These are phyloP conservation scores for Suillus occidentalis DNA, from an alignment of 768 basidiomycete genomes.

Conservation along the genomic window DNA sequence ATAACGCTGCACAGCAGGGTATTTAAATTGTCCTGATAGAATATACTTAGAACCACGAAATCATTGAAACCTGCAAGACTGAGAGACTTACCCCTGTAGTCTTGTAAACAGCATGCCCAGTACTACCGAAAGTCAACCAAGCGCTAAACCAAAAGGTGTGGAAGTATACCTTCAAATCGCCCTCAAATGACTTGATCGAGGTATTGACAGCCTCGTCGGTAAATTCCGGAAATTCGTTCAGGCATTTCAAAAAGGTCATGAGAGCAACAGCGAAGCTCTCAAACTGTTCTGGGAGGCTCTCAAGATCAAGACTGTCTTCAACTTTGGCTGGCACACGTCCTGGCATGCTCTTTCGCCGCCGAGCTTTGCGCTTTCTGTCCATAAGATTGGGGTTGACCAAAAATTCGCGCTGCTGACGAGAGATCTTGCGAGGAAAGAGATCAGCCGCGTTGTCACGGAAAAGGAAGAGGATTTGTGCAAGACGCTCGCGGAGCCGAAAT, in stretches of 20 bases:
- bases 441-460: constrained; percentile 77
- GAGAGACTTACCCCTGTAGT: constrained; percentile 51
- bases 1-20: constrained; percentile 71
- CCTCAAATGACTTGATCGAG: constrained; percentile 66
- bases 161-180: constrained; percentile 58
- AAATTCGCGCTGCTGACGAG: constrained; percentile 41
- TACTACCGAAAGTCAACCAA: constrained; percentile 43
- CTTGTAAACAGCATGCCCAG: constrained; percentile 70
- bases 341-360: constrained; percentile 26
- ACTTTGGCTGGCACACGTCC: constrained; percentile 20
- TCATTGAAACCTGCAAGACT: neutral
- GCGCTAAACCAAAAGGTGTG: neutral
- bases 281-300: constrained; percentile 66
- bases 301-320: constrained; percentile 46
- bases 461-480: constrained; percentile 66
- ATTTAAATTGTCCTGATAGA: constrained; percentile 62
- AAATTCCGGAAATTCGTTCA: constrained; percentile 81
- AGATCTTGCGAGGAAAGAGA: constrained; percentile 69
- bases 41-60: neutral
- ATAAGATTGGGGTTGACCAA: constrained; percentile 33
- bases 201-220: constrained; percentile 72
- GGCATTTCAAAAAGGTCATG: constrained; percentile 62
- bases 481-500: constrained; percentile 66
- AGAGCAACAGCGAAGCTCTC: constrained; percentile 64
- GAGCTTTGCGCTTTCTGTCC: constrained; percentile 21